Evolutionary conservation across 1,284 basidiomycete species (phyloP).

Genomic region (Erythrobasidium hasegawianum): DNA sequence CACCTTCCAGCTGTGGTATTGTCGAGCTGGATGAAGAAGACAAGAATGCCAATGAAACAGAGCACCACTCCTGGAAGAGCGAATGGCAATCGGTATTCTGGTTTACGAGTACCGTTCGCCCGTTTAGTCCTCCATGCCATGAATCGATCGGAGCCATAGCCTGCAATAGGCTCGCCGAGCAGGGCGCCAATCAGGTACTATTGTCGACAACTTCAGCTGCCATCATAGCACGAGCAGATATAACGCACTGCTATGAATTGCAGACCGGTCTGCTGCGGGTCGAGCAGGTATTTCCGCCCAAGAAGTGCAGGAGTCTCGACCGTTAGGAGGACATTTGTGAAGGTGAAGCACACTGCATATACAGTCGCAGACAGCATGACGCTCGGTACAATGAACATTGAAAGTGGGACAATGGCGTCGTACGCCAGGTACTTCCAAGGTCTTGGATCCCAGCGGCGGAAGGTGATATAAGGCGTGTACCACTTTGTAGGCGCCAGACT

Average conservation of each 20-base stretch:
- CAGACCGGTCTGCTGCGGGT: conserved; percentile 35
- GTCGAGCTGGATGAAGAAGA: conserved; percentile 37
- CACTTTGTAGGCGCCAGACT: background rate
- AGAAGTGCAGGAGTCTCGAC: conserved; percentile 38
- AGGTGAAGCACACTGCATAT: conserved; percentile 35
- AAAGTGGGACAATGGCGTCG: conserved; percentile 28
- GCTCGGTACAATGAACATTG: conserved; percentile 17
- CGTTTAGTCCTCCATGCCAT: conserved; percentile 34
- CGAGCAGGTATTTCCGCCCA: conserved; percentile 33
- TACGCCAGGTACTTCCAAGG: conserved; percentile 32
- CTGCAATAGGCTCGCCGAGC: conserved; percentile 37
- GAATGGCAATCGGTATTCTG: conserved; percentile 36
- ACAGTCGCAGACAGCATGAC: conserved; percentile 36
- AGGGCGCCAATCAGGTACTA: conserved; percentile 27
- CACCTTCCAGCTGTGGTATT: conserved; percentile 25
- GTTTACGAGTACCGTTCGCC: conserved; percentile 32
- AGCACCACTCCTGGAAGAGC: conserved; percentile 34
- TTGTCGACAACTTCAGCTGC: too few relatives aligned
- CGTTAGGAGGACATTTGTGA: conserved; percentile 30
- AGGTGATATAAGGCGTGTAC: conserved; percentile 34
- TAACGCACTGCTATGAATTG: conserved; percentile 21
- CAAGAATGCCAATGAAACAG: conserved; percentile 33
- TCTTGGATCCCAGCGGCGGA: conserved; percentile 17
- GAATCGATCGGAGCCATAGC: conserved; percentile 32
- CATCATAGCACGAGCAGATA: too few relatives aligned